These are phyloP conservation scores for Urtica urens DNA, from an alignment of 306 rosid species.

Conservation along the genomic window DNA sequence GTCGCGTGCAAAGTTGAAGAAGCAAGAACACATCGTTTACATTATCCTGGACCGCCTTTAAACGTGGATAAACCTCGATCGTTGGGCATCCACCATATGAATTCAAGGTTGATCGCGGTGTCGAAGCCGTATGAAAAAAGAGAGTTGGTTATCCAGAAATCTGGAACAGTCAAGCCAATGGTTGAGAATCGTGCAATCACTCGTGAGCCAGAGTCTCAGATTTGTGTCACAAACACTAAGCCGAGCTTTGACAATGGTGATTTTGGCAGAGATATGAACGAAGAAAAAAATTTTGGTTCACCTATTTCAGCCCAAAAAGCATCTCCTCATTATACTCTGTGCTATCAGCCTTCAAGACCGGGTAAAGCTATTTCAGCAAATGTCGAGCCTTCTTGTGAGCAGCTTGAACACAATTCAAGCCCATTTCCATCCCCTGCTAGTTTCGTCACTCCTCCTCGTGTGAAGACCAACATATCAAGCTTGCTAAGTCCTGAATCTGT, in stretches of 20 bases:
- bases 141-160: too few species aligned
- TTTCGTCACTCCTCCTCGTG: slow-evolving; percentile 80
- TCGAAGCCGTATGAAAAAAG: too few species aligned
- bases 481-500: slow-evolving; percentile 73
- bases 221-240: slow-evolving; percentile 15
- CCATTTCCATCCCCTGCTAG: slow-evolving; percentile 41
- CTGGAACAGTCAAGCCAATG: too few species aligned
- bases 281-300: slow-evolving; percentile 29
- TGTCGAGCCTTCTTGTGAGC: slow-evolving; percentile 35
- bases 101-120: too few species aligned
- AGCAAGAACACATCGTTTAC: slow-evolving; percentile 49
- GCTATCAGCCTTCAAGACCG: slow-evolving; percentile 58
- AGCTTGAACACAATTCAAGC: slow-evolving; percentile 40
- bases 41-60: slow-evolving; percentile 37
- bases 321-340: slow-evolving; percentile 50
- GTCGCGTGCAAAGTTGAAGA: slow-evolving; percentile 36
- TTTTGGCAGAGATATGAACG: slow-evolving; percentile 25
- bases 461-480: slow-evolving; percentile 34
- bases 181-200: slow-evolving; percentile 25
- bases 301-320: slow-evolving; percentile 35
- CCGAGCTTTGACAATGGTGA: slow-evolving; percentile 12
- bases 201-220: slow-evolving; percentile 8
- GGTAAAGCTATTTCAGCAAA: slow-evolving; percentile 42
- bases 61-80: slow-evolving; percentile 20
- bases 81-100: too few species aligned